phyloP scores from a whole-genome alignment of 768 basidiomycete genomes.

The Mycena kentingensis region DNA sequence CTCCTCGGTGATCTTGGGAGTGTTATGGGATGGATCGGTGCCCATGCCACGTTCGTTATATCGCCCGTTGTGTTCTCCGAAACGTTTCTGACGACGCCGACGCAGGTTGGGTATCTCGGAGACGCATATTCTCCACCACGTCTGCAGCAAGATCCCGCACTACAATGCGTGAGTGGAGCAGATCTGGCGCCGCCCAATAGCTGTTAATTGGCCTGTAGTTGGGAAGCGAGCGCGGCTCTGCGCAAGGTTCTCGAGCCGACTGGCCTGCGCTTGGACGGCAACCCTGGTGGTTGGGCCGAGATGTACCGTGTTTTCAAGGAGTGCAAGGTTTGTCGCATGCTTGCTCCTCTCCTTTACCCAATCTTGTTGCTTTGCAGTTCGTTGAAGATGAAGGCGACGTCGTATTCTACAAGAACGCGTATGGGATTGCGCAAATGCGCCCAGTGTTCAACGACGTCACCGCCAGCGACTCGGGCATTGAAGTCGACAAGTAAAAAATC shows the following conservation, averaged over 20 bases:
- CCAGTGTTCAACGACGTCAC: conserved; percentile 64
- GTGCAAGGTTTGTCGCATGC: conserved; percentile 59
- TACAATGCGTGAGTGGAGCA: conserved; percentile 66
- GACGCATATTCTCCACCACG: conserved; percentile 91
- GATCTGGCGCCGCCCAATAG: neutral
- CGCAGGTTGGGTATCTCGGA: conserved; percentile 73
- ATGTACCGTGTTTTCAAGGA: conserved; percentile 73
- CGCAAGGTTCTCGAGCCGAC: conserved; percentile 70
- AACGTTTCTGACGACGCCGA: neutral
- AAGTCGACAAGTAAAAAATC: conserved; percentile 46
- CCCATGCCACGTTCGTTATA: conserved; percentile 65
- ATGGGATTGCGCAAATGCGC: conserved; percentile 72
- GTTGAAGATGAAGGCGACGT: conserved; percentile 94
- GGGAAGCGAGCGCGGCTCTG: conserved; percentile 89
- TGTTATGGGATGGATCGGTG: conserved; percentile 84
- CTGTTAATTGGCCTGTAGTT: conserved; percentile 42
- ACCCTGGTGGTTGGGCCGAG: conserved; percentile 80
- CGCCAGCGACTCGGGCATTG: conserved; percentile 57
- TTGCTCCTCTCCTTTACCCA: neutral
- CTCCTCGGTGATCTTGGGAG: conserved; percentile 77
- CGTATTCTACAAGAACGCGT: conserved; percentile 87
- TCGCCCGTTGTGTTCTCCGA: neutral
- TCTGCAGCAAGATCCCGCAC: conserved; percentile 95
- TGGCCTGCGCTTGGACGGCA: conserved; percentile 66
- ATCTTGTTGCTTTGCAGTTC: conserved; percentile 48